phyloP scores from a whole-genome alignment of 2,329 filamentous ascomycete genomes.

The Ascochyta clinopodiicola region DNA sequence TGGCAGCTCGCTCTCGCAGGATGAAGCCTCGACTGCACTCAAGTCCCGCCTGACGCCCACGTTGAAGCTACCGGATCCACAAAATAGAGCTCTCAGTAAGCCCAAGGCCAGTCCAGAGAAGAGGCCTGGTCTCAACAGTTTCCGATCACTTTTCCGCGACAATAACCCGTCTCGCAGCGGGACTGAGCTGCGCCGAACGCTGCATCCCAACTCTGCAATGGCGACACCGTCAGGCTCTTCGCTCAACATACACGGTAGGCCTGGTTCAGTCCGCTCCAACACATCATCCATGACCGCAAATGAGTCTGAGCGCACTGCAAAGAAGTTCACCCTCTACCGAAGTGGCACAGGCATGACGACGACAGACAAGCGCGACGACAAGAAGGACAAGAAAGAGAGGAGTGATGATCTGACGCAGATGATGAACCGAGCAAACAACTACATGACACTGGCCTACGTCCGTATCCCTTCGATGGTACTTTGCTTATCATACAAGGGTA shows the following conservation, averaged over 20 bases:
- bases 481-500: slow-evolving; percentile 95
- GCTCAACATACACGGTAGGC: slow-evolving; percentile 31
- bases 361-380: slow-evolving; percentile 50
- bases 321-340: slow-evolving; percentile 48
- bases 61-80: slow-evolving; percentile 61
- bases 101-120: slow-evolving; percentile 31
- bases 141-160: slow-evolving; percentile 45
- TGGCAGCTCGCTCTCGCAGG: slow-evolving; percentile 28
- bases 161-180: slow-evolving; percentile 36
- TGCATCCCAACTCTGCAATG: slow-evolving; percentile 39
- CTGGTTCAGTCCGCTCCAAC: slow-evolving; percentile 39
- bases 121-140: slow-evolving; percentile 39
- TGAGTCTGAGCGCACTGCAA: slow-evolving; percentile 44
- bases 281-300: slow-evolving; percentile 30
- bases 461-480: slow-evolving; percentile 94
- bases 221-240: slow-evolving; percentile 14
- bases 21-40: slow-evolving; percentile 70
- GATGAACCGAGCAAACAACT: slow-evolving; percentile 93
- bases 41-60: slow-evolving; percentile 86
- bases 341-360: slow-evolving; percentile 47
- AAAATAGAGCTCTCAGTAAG: slow-evolving; percentile 42
- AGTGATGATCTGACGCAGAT: slow-evolving; percentile 95
- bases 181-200: slow-evolving; percentile 38
- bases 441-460: slow-evolving; percentile 96
- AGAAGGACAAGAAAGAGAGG: slow-evolving; percentile 63